These are phyloP conservation scores for Phoma sp. DNA, from an alignment of 2,329 filamentous ascomycete species.

Conservation along the genomic window DNA sequence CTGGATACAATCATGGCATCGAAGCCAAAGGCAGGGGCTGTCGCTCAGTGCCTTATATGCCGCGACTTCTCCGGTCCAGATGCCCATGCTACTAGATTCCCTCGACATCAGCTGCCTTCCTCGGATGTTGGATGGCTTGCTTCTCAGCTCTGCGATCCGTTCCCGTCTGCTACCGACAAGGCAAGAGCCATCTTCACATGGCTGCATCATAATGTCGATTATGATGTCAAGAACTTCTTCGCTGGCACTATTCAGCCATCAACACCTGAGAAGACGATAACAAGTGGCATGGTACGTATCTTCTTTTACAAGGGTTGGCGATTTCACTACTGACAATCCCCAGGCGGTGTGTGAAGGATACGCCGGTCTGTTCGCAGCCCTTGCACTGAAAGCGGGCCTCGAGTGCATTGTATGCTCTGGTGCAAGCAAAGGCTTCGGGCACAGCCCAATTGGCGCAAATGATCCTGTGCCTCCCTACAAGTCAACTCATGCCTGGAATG, in stretches of 20 bases:
- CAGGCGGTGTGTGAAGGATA: conserved; percentile 89
- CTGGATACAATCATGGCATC: conserved; percentile 62
- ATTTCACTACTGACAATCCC: not conserved
- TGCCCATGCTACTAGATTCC: conserved; percentile 77
- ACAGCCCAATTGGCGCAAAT: conserved; percentile 68
- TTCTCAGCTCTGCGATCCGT: conserved; percentile 77
- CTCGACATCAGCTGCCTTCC: conserved; percentile 74
- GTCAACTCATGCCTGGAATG: conserved; percentile 88
- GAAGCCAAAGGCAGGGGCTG: conserved; percentile 42
- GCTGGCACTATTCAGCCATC: conserved; percentile 70
- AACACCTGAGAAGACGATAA: conserved; percentile 75
- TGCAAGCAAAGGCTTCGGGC: conserved; percentile 87
- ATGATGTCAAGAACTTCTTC: conserved; percentile 84
- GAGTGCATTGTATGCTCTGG: conserved; percentile 77
- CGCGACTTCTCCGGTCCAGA: conserved; percentile 89
- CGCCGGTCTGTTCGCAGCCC: conserved; percentile 78
- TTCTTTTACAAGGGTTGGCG: not conserved
- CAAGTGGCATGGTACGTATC: conserved; percentile 65
- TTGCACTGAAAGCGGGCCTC: conserved; percentile 81
- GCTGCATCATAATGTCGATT: conserved; percentile 92
- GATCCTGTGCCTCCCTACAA: conserved; percentile 70
- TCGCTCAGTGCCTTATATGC: conserved; percentile 73
- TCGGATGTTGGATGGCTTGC: conserved; percentile 76
- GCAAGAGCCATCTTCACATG: conserved; percentile 92
- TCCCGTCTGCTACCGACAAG: conserved; percentile 85